Percentiles rank a stretch among this genome's conserved stretches.
Conservation (phyloP, 768 basidiomycete species). For the Panellus pusillus region DNA sequence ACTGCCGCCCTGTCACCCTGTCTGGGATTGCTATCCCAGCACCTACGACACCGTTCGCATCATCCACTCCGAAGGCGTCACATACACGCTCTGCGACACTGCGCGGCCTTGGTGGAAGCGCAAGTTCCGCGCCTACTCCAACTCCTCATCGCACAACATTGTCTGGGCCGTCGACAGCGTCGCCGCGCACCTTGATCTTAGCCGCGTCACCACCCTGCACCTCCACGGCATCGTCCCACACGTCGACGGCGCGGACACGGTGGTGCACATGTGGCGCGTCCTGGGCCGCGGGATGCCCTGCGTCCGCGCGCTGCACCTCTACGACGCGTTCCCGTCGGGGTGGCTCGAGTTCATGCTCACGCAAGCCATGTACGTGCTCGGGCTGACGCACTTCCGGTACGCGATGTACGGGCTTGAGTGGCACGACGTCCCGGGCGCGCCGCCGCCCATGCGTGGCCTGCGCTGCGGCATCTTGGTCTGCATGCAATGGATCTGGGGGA, state of each 20-base stretch:
- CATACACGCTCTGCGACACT: slow-evolving; percentile 6
- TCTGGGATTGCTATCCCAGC: background rate
- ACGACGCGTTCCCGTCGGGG: slow-evolving; percentile 10
- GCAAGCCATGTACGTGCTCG: slow-evolving; percentile 12
- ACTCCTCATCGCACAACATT: background rate
- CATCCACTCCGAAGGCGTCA: slow-evolving; percentile 3
- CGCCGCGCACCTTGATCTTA: background rate
- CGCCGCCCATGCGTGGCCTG: slow-evolving; percentile 2
- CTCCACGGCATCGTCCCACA: background rate
- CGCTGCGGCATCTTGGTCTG: slow-evolving; percentile 5
- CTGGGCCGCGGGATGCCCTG: background rate
- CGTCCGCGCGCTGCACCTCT: slow-evolving; percentile 12
- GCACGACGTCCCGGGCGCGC: background rate
- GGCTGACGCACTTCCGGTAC: slow-evolving; percentile 2
- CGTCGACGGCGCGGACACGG: background rate
- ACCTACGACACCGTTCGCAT: slow-evolving; percentile 18
- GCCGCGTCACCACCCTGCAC: slow-evolving; percentile 9
- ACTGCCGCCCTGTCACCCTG: background rate
- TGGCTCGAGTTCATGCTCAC: slow-evolving; percentile 17
- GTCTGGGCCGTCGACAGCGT: background rate
- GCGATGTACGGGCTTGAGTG: background rate
- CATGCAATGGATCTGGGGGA: slow-evolving; percentile 12
- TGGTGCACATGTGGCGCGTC: background rate
- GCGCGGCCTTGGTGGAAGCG: slow-evolving; percentile 7
- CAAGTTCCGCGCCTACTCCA: background rate